Base-by-base conservation (phyloP, 805 yeast species). In the Grigorovia yakushimaensis region DNA sequence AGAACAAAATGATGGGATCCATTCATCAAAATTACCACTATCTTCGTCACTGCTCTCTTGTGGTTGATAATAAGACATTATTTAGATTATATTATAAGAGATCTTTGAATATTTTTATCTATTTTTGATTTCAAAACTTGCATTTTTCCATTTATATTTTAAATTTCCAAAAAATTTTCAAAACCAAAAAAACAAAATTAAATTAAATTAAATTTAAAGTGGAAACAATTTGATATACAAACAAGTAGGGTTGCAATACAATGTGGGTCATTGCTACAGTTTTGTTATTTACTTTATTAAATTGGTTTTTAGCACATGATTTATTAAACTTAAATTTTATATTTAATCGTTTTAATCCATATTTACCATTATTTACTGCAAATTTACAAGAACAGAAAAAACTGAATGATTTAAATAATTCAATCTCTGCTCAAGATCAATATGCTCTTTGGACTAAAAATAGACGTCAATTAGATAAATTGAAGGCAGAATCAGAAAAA, bases 391-490 rank as follows among this genome's bases (percentile, higher is more conserved):
- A 83, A 51, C 75, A 81, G 44, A 60, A 64, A 15, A 62, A 67
- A 18, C 59, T 79, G 20, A 71, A 76, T 54, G 70, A 68, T 13
- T 78, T 81, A 55, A 75, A 88, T 51, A 70, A 77, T 27, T 52
- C 72, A 2, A 76, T 88, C 9, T 78, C 87, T 47, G 91, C 97
- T 1, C 96, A 91, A 64, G 97, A 93, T 62, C 81, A 93, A 58
- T 93, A 91, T 64, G 96, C 97, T 24, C 82, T 78, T 58, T 93
- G 98, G 98, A 94, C 97, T 1, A 88, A 88, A 62, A 72, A 89
- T 51, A 89, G 88, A 58, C 76, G 98, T 43, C 76, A 73, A 55
- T 68, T 74, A 49, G 88, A 82, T 53, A 73, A 75, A 49, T 58
- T 85, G 44, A 71, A 73, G 41, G 70, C 65, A 15, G 79, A 84